These are phyloP conservation scores for Plenodomus lindquistii DNA, from an alignment of 2,329 filamentous ascomycete genomes.

Conservation along the genomic window DNA sequence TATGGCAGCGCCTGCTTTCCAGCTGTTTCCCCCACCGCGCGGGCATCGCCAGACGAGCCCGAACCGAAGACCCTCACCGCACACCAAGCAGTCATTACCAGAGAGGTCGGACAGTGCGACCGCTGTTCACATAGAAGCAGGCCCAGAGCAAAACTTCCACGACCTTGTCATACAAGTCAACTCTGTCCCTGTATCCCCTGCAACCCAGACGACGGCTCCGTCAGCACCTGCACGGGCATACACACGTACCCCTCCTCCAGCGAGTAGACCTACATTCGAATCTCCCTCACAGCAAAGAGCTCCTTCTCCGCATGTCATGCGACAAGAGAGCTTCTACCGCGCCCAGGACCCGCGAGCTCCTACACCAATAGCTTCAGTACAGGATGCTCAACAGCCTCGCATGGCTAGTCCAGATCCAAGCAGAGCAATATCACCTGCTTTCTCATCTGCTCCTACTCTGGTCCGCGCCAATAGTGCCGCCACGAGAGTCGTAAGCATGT, in stretches of 20 bases:
- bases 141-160: slow-evolving; percentile 41
- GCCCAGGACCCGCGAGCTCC: slow-evolving; percentile 23
- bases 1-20: slow-evolving; percentile 43
- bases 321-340: slow-evolving; percentile 23
- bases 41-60: slow-evolving; percentile 40
- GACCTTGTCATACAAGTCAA: slow-evolving; percentile 47
- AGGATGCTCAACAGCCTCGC: slow-evolving; percentile 18
- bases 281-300: slow-evolving; percentile 26
- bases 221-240: slow-evolving; percentile 20
- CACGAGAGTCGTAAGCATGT: slow-evolving; percentile 26
- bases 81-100: slow-evolving; percentile 33
- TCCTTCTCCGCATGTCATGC: slow-evolving; percentile 20
- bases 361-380: slow-evolving; percentile 22
- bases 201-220: slow-evolving; percentile 27
- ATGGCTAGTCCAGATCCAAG: slow-evolving; percentile 33
- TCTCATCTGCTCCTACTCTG: slow-evolving; percentile 41
- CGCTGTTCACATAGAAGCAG: slow-evolving; percentile 15
- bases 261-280: slow-evolving; percentile 24
- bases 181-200: slow-evolving; percentile 40
- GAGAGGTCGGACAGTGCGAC: slow-evolving; percentile 38
- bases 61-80: slow-evolving; percentile 26
- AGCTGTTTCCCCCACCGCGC: slow-evolving; percentile 45
- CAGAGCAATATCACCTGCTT: slow-evolving; percentile 40
- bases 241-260: slow-evolving; percentile 25
- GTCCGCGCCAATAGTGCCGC: slow-evolving; percentile 45